phyloP scores from a whole-genome alignment of 1,284 basidiomycete genomes.

The Papiliotrema nemorosa region DNA sequence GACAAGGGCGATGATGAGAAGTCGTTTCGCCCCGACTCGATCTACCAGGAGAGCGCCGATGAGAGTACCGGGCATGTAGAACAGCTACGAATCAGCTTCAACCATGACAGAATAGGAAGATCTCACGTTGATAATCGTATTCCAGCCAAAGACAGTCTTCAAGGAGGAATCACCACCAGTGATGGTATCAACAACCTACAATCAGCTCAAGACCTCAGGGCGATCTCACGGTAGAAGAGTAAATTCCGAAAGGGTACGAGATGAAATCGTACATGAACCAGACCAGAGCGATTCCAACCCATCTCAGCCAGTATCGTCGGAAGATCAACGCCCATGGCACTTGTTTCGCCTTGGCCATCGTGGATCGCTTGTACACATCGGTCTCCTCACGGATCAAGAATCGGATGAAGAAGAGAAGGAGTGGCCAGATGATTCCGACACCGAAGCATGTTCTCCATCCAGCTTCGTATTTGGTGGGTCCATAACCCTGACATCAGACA shows the following conservation, averaged over 20 bases:
- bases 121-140: background rate
- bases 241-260: background rate
- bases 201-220: background rate
- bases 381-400: background rate
- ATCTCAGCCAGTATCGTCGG: background rate
- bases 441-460: background rate
- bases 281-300: background rate
- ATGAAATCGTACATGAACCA: conserved; percentile 1
- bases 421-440: background rate
- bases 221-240: background rate
- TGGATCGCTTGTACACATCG: background rate
- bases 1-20: background rate
- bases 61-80: background rate
- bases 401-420: background rate
- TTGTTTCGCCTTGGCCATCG: background rate
- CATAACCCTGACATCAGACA: background rate
- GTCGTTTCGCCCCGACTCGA: background rate
- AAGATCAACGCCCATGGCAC: background rate
- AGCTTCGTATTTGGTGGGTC: background rate
- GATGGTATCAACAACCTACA: background rate
- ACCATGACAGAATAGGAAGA: background rate
- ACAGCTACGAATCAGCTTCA: background rate
- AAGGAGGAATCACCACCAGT: background rate
- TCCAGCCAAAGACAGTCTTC: background rate
- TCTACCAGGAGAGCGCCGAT: background rate